Conservation (phyloP, 2,329 filamentous ascomycete genomes). For the Talaromyces marneffei region DNA sequence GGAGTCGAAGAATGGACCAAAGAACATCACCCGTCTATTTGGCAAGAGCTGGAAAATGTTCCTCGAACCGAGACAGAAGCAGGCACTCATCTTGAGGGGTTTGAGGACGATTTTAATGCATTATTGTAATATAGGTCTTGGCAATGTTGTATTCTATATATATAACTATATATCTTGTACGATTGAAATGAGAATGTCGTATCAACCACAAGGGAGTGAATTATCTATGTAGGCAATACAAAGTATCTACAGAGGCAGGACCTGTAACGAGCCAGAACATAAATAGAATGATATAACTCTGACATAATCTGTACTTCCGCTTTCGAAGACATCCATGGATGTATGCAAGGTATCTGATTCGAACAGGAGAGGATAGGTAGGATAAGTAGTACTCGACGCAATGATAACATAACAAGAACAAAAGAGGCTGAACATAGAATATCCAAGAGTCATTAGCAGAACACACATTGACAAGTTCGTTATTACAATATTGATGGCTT, state of each 20-base stretch:
- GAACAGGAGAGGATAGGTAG: neutral
- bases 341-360: neutral
- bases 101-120: conserved; percentile 12
- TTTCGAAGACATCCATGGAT: neutral
- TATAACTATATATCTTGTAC: neutral
- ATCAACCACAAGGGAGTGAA: neutral
- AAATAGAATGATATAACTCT: no score
- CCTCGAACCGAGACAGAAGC: conserved; percentile 31
- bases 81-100: conserved; percentile 27
- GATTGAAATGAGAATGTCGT: neutral
- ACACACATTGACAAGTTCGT: neutral
- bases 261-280: no score
- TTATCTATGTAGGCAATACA: no score
- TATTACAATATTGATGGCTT: neutral
- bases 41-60: conserved; percentile 57
- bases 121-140: neutral
- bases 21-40: conserved; percentile 60
- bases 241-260: no score
- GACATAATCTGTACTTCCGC: no score
- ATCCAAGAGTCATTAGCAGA: neutral
- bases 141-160: neutral
- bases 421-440: neutral
- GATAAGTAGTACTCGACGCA: neutral
- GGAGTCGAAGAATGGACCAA: conserved; percentile 70
- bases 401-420: neutral